Base-by-base conservation (phyloP, 2,329 filamentous ascomycete species). In the Stagonosporopsis tanaceti region DNA sequence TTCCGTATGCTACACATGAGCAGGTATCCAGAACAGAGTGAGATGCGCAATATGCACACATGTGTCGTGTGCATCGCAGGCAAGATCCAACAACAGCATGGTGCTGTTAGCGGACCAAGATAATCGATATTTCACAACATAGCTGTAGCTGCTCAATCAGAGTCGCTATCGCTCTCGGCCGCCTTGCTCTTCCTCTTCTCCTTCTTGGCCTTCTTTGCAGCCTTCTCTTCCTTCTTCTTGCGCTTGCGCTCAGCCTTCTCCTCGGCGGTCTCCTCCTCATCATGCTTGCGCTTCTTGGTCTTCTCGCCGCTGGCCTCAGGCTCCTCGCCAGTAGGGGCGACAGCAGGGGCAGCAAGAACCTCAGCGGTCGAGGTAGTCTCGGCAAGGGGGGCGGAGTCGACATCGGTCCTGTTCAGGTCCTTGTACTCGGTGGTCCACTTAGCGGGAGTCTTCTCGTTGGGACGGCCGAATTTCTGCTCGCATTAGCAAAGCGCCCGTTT, bases 361-460 rank as follows among this genome's bases (percentile, higher is more conserved):
- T 76, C 73, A 14, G 66, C 47, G 20, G 67, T 67, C 5, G 70
- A 66, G 7, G 74, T 74, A 20, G 69, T 76, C 48, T 75, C 71
- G 27, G 67, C 72, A 34, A 73, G 50, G 11, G 66, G 65, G 25
- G 62, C 63, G 9, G 64, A 59, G 41, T 65, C 69, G 25, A 68
- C 65, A 34, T 67, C 61, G 9, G 59, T 63, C 44, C 68, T 67
- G 60, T 66, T 72, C 57, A 71, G 97, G 82, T 98, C 95, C 80
- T 93, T 94, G 85, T 99, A 99, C 66, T 91, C 90, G 35, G 86
- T 81, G 68, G 91, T 93, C 95, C 95, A 99, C 80, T 95, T 92
- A 70, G 93, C 88, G 25, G 95, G 95, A 5, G 95, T 99, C 64
- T 89, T 87, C 77, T 97, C 94, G 79, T 98, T 99, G 70, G 91